These are phyloP conservation scores for Verticillium alfalfae DNA, from an alignment of 2,329 filamentous ascomycete genomes.

Conservation along the genomic window DNA sequence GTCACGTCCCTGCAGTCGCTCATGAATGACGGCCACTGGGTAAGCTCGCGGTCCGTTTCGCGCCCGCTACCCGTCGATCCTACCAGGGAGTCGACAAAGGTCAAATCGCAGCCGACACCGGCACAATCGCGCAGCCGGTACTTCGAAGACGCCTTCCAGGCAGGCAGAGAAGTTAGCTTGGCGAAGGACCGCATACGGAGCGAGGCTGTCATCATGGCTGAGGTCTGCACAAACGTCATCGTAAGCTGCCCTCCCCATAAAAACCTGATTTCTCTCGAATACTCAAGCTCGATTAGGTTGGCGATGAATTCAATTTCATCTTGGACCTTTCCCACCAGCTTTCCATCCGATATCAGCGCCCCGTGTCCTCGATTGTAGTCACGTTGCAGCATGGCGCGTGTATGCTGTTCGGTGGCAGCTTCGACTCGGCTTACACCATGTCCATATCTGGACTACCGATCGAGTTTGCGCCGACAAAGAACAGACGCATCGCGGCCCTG, in stretches of 20 bases:
- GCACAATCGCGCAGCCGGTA: constrained; percentile 33
- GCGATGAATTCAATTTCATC: constrained; percentile 70
- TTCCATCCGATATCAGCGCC: constrained; percentile 68
- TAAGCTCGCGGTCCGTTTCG: constrained; percentile 29
- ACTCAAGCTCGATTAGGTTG: constrained; percentile 44
- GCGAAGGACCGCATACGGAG: constrained; percentile 41
- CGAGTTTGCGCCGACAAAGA: constrained; percentile 66
- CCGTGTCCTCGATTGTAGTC: constrained; percentile 68
- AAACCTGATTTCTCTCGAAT: background rate
- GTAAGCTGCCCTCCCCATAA: constrained; percentile 32
- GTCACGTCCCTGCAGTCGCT: constrained; percentile 19
- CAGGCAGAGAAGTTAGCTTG: constrained; percentile 21
- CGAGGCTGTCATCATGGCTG: constrained; percentile 56
- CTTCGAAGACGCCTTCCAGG: constrained; percentile 39
- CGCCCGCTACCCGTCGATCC: constrained; percentile 32
- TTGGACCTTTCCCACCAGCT: constrained; percentile 69
- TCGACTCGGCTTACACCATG: constrained; percentile 75
- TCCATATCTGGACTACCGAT: constrained; percentile 65
- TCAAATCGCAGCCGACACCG: constrained; percentile 23
- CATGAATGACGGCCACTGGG: constrained; percentile 25
- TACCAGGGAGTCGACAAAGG: constrained; percentile 18
- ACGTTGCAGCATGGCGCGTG: constrained; percentile 71
- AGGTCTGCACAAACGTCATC: constrained; percentile 59
- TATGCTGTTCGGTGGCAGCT: constrained; percentile 68
- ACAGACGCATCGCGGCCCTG: constrained; percentile 74